Conservation (phyloP, 768 basidiomycete genomes). For the Imleria badia region DNA sequence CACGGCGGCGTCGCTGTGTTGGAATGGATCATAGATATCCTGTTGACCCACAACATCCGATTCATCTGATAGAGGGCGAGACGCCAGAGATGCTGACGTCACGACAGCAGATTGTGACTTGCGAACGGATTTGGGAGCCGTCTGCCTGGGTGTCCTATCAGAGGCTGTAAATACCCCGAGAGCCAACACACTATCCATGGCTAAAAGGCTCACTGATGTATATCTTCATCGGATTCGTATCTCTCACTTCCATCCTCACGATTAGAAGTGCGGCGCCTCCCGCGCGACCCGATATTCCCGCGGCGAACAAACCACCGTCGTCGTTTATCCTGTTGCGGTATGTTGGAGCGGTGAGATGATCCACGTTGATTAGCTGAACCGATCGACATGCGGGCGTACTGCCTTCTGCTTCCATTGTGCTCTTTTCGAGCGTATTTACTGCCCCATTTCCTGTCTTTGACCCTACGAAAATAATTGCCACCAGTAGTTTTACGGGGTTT, state of each 20-base stretch:
- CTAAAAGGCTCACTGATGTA: slow-evolving; percentile 4
- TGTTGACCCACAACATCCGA: slow-evolving; percentile 2
- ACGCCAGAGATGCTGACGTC: too few species aligned
- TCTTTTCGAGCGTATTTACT: slow-evolving; percentile 5
- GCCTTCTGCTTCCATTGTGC: not conserved
- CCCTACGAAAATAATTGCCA: not conserved
- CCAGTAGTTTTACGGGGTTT: slow-evolving; percentile 6
- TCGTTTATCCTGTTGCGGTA: not conserved
- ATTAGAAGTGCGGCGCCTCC: not conserved
- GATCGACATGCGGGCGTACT: slow-evolving; percentile 22
- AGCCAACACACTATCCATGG: not conserved
- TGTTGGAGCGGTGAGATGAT: not conserved
- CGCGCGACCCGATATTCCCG: slow-evolving; percentile 8
- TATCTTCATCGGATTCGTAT: slow-evolving; percentile 1
- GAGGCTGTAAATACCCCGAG: slow-evolving; percentile 1
- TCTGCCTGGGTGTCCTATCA: slow-evolving; percentile 8
- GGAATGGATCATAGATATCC: not conserved
- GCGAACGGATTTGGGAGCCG: slow-evolving; percentile 15
- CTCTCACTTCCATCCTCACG: not conserved
- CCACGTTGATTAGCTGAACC: slow-evolving; percentile 8
- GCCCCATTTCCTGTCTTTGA: slow-evolving; percentile 3
- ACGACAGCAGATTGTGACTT: not conserved
- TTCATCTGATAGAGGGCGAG: not conserved
- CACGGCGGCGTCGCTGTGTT: slow-evolving; percentile 2
- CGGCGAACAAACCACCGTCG: slow-evolving; percentile 15